phyloP scores from a whole-genome alignment of 306 rosid species.

The Quercus rubra region DNA sequence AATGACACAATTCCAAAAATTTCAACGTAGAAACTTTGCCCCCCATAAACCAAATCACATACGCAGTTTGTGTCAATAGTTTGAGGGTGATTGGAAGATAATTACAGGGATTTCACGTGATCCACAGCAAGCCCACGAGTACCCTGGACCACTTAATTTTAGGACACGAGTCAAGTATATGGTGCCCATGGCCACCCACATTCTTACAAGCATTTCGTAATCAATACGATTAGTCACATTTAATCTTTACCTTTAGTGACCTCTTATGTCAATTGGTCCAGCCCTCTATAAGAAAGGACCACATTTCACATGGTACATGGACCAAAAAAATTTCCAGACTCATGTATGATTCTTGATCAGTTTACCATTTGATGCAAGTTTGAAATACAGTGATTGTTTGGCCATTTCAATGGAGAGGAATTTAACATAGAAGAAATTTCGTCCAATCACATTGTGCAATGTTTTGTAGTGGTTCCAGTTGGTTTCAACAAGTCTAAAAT shows the following conservation, averaged over 20 bases:
- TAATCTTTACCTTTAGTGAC: neutral
- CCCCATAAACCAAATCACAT: slow-evolving; percentile 6
- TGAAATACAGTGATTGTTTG: too few species aligned
- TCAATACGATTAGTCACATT: neutral
- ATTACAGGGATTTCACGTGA: slow-evolving; percentile 31
- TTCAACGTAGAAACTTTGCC: slow-evolving; percentile 27
- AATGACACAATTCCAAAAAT: slow-evolving; percentile 12
- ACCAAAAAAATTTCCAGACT: too few species aligned
- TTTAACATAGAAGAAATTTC: neutral
- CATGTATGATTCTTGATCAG: too few species aligned
- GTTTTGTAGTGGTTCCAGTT: neutral
- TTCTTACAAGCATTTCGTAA: too few species aligned
- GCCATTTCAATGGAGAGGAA: neutral
- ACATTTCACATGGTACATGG: neutral
- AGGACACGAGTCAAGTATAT: slow-evolving; percentile 12
- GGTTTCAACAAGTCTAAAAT: neutral
- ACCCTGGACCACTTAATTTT: slow-evolving; percentile 22
- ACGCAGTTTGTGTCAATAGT: slow-evolving; percentile 10
- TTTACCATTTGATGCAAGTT: too few species aligned
- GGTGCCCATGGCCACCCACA: neutral
- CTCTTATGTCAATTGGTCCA: slow-evolving; percentile 33
- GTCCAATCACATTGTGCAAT: neutral
- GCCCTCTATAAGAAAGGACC: slow-evolving; percentile 29
- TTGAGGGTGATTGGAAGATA: neutral
- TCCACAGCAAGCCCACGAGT: slow-evolving; percentile 33